phyloP scores from a whole-genome alignment of 495 filamentous ascomycete genomes.

The Apiosordaria backusii region DNA sequence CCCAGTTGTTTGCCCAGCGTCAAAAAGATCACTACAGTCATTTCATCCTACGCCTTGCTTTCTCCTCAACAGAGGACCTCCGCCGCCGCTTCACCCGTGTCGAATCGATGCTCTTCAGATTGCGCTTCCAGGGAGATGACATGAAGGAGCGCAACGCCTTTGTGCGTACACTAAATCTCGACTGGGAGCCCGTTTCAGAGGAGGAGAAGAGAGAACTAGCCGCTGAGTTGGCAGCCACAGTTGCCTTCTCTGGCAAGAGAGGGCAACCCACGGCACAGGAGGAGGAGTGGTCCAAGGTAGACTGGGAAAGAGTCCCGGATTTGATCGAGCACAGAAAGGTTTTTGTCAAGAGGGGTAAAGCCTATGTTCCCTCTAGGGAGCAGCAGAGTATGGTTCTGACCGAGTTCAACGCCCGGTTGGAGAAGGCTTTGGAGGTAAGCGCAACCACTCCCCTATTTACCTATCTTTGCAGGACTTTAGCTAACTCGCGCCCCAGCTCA shows the following conservation, averaged over 20 bases:
- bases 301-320: conserved; percentile 90
- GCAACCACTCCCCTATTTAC: not conserved
- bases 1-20: conserved; percentile 64
- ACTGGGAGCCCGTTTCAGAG: conserved; percentile 72
- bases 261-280: conserved; percentile 41
- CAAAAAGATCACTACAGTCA: conserved; percentile 98
- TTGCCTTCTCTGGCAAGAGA: conserved; percentile 33
- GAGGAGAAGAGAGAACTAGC: conserved; percentile 62
- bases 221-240: conserved; percentile 37
- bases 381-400: conserved; percentile 83
- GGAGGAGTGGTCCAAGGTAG: conserved; percentile 88
- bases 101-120: conserved; percentile 81
- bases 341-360: conserved; percentile 74
- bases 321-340: conserved; percentile 77
- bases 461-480: not conserved
- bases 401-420: conserved; percentile 75
- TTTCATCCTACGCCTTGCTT: conserved; percentile 93
- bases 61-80: conserved; percentile 85
- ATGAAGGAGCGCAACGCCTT: conserved; percentile 67
- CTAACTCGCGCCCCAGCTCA: conserved; percentile 51
- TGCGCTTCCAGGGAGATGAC: conserved; percentile 72
- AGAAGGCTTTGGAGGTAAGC: conserved; percentile 69
- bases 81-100: conserved; percentile 82
- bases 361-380: conserved; percentile 84
- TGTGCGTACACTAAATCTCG: conserved; percentile 69